Evolutionary conservation across 345 rosid species (phyloP).

Genomic region (Gynandropsis gynandra): DNA sequence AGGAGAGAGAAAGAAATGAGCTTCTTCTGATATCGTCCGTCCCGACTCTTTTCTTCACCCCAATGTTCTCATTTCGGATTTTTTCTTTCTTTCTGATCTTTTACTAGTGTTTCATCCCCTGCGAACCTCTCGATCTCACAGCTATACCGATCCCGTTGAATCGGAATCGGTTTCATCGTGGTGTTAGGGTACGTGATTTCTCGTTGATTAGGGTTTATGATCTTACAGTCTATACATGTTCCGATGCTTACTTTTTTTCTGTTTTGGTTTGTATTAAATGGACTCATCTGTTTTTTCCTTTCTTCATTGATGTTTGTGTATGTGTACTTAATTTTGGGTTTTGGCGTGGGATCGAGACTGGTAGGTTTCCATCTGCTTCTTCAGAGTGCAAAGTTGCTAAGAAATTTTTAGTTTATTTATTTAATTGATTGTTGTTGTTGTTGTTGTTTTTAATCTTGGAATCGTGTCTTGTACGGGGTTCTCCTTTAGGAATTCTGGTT

Average conservation of each 20-base stretch:
- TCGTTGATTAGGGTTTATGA: constrained; percentile 26
- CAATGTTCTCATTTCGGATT: constrained; percentile 10
- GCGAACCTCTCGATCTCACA: constrained; percentile 9
- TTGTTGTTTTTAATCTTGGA: too few relatives aligned
- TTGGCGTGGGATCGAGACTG: constrained; percentile 16
- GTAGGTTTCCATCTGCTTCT: constrained; percentile 21
- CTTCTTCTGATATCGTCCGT: constrained; percentile 8
- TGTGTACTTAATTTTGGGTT: neutral
- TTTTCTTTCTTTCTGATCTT: constrained; percentile 7
- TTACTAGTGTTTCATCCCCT: constrained; percentile 12
- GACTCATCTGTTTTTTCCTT: neutral
- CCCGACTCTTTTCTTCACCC: constrained; percentile 21
- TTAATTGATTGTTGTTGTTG: constrained; percentile 4
- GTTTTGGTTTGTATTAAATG: neutral
- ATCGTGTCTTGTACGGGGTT: too few relatives aligned
- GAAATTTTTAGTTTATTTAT: neutral
- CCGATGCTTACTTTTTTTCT: constrained; percentile 6
- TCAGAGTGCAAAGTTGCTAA: constrained; percentile 14
- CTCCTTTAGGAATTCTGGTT: too few relatives aligned
- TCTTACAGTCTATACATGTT: constrained; percentile 9
- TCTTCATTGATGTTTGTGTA: neutral
- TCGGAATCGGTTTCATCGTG: constrained; percentile 14
- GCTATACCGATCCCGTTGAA: constrained; percentile 15
- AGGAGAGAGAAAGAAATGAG: neutral
- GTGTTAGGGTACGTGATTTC: constrained; percentile 9